Evolutionary conservation across 371 early-diverging fungal genomes (phyloP).

Genomic region (Mortierella sp.): DNA sequence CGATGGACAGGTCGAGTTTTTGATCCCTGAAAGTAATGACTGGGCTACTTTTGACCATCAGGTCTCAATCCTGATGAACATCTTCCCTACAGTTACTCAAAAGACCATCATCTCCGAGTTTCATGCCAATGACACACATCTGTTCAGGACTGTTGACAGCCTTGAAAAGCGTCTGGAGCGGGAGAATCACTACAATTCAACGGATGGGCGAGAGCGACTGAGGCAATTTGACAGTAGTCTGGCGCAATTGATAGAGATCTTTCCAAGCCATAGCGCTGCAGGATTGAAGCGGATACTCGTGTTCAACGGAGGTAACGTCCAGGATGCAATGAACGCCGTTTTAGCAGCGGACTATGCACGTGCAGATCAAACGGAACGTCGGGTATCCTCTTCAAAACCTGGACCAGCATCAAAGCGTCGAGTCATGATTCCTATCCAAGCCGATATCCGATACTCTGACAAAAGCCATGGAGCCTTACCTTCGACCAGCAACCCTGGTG

Average conservation of each 20-base stretch:
- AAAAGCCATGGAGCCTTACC: slow-evolving; percentile 50
- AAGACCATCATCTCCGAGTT: slow-evolving; percentile 40
- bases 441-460: slow-evolving; percentile 32
- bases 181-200: slow-evolving; percentile 17
- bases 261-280: slow-evolving; percentile 55
- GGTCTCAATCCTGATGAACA: slow-evolving; percentile 41
- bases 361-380: slow-evolving; percentile 30
- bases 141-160: slow-evolving; percentile 47
- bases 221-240: slow-evolving; percentile 45
- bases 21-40: slow-evolving; percentile 48
- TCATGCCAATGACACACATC: slow-evolving; percentile 37
- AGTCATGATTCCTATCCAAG: slow-evolving; percentile 20
- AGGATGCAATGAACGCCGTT: slow-evolving; percentile 61
- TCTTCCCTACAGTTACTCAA: slow-evolving; percentile 37
- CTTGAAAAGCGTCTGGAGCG: slow-evolving; percentile 27
- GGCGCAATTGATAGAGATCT: slow-evolving; percentile 54
- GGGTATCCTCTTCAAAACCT: not conserved
- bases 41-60: slow-evolving; percentile 54
- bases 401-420: slow-evolving; percentile 26
- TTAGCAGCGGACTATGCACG: slow-evolving; percentile 45
- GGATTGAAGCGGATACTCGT: slow-evolving; percentile 58
- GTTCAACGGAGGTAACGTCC: slow-evolving; percentile 55
- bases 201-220: slow-evolving; percentile 21
- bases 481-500: slow-evolving; percentile 41
- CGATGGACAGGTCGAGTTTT: slow-evolving; percentile 36